Evolutionary conservation across 345 rosid genomes (phyloP), one percentile per base, ranked within the genome.

Genomic region (Toxicodendron radicans): DNA sequence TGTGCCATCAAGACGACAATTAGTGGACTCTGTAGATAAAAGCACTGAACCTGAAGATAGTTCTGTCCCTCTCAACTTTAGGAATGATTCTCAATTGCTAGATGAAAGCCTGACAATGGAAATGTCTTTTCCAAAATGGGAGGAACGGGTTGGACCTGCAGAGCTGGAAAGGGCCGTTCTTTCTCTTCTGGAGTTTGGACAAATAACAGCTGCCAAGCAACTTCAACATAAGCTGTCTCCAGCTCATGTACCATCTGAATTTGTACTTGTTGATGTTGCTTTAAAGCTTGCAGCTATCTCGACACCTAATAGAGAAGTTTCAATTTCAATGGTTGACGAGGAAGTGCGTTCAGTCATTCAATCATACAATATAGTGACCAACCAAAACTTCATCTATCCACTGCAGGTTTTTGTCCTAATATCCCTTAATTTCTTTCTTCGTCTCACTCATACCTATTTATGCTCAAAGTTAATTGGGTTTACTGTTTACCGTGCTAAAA

Each of bases 91-190:
- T 51, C 94, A 81, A 75, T 84, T 83, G 70, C 89, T 79, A 76
- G 97, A 95, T 82, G 97, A 92, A 77, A 89, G 70, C 76, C 48
- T 73, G 48, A 87, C 83, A 64, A 70, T 88, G 63, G 99, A 95
- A 73, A 77, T 85, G 67, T 90, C 97, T 20, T 84, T 91, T 64
- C 92, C 97, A 52, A 95, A 87, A 75, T 95, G 99, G 97, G 98
- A 90, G 84, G 99, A 95, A 80, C 84, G 90, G 78, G 84, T 95
- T 75, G 97, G 88, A 73, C 87, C 91, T 57, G 96, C 83, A 43
- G 99, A 93, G 81, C 79, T 90, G 82, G 98, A 95, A 85, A 90
- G 93, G 70, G 99, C 98, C 66, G 98, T 93, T 79, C 90, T 95
- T 46, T 91, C 94, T 66, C 82, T 95, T 45, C 79, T 95, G 80